A percentile compares a stretch with the other conserved stretches of the same genome.
phyloP scores from a whole-genome alignment of 306 rosid genomes.

The Alnus rubra region DNA sequence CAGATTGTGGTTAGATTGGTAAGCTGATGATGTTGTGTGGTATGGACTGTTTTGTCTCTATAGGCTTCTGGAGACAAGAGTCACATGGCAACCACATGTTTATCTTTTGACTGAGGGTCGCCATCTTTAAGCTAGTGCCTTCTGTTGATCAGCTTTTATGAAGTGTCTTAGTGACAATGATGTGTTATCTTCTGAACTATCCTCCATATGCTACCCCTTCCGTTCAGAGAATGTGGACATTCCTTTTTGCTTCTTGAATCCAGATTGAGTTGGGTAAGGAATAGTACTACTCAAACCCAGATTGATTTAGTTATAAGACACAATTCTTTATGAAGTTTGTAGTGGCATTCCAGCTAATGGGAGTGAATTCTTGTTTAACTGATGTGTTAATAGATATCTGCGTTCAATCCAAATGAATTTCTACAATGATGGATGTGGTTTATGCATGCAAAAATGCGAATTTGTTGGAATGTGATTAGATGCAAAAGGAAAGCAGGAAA shows the following conservation, averaged over 20 bases:
- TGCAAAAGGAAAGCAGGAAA: slow-evolving; percentile 14
- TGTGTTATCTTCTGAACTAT: slow-evolving; percentile 26
- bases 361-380: neutral
- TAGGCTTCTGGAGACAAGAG: slow-evolving; percentile 42
- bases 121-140: slow-evolving; percentile 26
- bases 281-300: neutral
- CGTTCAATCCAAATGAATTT: neutral
- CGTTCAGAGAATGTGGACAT: slow-evolving; percentile 6
- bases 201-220: slow-evolving; percentile 15
- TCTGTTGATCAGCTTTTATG: slow-evolving; percentile 29
- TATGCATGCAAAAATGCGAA: slow-evolving; percentile 19
- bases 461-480: slow-evolving; percentile 9
- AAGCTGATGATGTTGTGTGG: slow-evolving; percentile 22
- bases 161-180: slow-evolving; percentile 37
- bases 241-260: neutral
- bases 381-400: neutral
- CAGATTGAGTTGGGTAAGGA: slow-evolving; percentile 14
- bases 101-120: slow-evolving; percentile 27
- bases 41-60: slow-evolving; percentile 38
- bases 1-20: slow-evolving; percentile 17
- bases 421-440: neutral
- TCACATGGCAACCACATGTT: slow-evolving; percentile 66
- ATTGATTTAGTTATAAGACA: neutral
- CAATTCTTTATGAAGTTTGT: neutral
- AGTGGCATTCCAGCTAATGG: neutral